Evolutionary conservation across 1,284 basidiomycete species (phyloP).

Genomic region (Coriolopsis trogii): DNA sequence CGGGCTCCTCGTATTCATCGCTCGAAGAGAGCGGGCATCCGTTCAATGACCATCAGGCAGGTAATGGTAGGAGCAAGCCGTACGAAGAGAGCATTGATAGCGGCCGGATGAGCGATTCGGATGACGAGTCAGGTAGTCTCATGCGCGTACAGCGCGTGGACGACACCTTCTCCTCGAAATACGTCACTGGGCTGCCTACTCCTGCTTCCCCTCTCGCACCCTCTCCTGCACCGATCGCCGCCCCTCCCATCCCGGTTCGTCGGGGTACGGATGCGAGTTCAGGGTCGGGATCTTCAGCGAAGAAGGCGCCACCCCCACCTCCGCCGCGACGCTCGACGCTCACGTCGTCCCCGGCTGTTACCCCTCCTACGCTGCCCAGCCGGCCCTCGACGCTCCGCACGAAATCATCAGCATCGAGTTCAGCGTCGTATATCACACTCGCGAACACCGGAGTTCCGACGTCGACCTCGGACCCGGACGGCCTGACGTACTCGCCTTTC

Average conservation of each 20-base stretch:
- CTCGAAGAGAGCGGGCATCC: constrained; percentile 39
- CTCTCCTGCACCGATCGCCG: neutral
- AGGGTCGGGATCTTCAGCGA: constrained; percentile 7
- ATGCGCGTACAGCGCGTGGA: constrained; percentile 22
- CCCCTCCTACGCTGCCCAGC: constrained; percentile 21
- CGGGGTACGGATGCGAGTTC: constrained; percentile 10
- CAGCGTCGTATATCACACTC: constrained; percentile 23
- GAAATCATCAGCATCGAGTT: constrained; percentile 28
- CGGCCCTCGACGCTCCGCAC: constrained; percentile 22
- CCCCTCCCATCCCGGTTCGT: constrained; percentile 9
- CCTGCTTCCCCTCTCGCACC: neutral
- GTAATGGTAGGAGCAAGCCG: constrained; percentile 38
- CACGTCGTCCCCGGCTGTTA: constrained; percentile 17
- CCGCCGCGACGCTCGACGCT: constrained; percentile 30
- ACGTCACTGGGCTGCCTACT: constrained; percentile 13
- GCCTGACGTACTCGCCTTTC: constrained; percentile 50
- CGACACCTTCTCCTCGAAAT: constrained; percentile 18
- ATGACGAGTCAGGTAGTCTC: constrained; percentile 22
- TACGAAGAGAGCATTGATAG: constrained; percentile 34
- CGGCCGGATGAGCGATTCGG: constrained; percentile 12
- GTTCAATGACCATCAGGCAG: constrained; percentile 46
- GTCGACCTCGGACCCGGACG: constrained; percentile 12
- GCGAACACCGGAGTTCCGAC: constrained; percentile 31
- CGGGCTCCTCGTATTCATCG: constrained; percentile 20
- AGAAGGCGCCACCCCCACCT: constrained; percentile 34